phyloP scores from a whole-genome alignment of 305 asterid species.

The Fraxinus sp. region DNA sequence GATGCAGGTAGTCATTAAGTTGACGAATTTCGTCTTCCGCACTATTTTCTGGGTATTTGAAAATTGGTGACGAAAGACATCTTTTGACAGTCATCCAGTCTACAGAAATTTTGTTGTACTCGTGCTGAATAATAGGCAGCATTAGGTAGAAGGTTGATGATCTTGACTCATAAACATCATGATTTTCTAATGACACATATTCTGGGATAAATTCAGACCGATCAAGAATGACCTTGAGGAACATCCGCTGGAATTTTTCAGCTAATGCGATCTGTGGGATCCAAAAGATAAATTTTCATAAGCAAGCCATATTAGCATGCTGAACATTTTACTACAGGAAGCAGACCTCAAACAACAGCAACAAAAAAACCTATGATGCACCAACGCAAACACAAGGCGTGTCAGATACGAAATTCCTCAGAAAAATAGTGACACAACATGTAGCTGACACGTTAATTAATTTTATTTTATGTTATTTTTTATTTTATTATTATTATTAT shows the following conservation, averaged over 20 bases:
- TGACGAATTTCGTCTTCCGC: conserved; percentile 38
- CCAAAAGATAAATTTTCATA: conserved; percentile 27
- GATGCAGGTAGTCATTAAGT: conserved; percentile 47
- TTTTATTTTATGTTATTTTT: too few relatives aligned
- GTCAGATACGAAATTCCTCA: neutral
- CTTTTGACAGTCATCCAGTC: conserved; percentile 78
- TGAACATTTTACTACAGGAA: conserved; percentile 24
- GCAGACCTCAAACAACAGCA: conserved; percentile 5
- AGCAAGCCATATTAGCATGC: conserved; percentile 11
- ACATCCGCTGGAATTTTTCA: conserved; percentile 74
- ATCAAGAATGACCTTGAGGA: conserved; percentile 75
- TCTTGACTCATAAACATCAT: conserved; percentile 38
- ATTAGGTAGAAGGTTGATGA: conserved; percentile 67
- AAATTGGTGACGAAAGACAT: conserved; percentile 84
- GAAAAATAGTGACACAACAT: neutral
- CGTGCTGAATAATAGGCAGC: conserved; percentile 64
- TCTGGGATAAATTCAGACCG: conserved; percentile 64
- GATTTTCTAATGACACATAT: conserved; percentile 54
- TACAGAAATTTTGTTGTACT: conserved; percentile 50
- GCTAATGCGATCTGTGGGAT: conserved; percentile 66
- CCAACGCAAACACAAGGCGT: neutral
- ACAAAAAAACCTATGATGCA: neutral
- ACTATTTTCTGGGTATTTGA: conserved; percentile 40
- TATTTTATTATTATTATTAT: too few relatives aligned
- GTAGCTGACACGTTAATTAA: neutral